A percentile compares a stretch with the other conserved stretches of the same genome.
phyloP scores from a whole-genome alignment of 2,329 filamentous ascomycete species.

The Tricladium varicosporioides region DNA sequence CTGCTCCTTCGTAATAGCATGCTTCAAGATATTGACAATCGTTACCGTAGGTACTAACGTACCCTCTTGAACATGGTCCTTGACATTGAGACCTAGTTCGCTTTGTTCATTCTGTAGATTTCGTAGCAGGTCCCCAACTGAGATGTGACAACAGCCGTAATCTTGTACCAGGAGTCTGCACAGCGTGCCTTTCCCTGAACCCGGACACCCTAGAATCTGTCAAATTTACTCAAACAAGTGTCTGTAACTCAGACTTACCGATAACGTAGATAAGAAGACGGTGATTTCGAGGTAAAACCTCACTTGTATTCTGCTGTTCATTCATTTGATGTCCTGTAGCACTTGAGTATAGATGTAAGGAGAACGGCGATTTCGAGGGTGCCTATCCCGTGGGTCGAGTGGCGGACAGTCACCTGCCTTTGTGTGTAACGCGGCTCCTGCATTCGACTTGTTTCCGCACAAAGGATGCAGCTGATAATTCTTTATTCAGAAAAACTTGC shows the following conservation, averaged over 20 bases:
- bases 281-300: not conserved
- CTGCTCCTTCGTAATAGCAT: not conserved
- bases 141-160: not conserved
- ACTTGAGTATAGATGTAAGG: not conserved
- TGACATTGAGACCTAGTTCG: too few species aligned
- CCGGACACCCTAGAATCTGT: not conserved
- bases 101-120: not conserved
- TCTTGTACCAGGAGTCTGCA: not conserved
- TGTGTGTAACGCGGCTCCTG: too few species aligned
- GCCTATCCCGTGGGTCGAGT: too few species aligned
- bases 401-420: too few species aligned
- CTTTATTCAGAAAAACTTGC: too few species aligned
- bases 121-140: not conserved
- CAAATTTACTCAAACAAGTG: not conserved
- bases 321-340: not conserved
- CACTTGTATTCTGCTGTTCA: not conserved
- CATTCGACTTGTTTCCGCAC: too few species aligned
- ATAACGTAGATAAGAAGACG: not conserved
- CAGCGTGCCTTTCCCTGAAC: not conserved
- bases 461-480: too few species aligned
- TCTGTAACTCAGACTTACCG: not conserved
- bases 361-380: too few species aligned
- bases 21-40: not conserved
- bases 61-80: not conserved
- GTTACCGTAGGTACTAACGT: not conserved